phyloP scores from a whole-genome alignment of 1,284 basidiomycete species.

The Tylopilus orsonianus region DNA sequence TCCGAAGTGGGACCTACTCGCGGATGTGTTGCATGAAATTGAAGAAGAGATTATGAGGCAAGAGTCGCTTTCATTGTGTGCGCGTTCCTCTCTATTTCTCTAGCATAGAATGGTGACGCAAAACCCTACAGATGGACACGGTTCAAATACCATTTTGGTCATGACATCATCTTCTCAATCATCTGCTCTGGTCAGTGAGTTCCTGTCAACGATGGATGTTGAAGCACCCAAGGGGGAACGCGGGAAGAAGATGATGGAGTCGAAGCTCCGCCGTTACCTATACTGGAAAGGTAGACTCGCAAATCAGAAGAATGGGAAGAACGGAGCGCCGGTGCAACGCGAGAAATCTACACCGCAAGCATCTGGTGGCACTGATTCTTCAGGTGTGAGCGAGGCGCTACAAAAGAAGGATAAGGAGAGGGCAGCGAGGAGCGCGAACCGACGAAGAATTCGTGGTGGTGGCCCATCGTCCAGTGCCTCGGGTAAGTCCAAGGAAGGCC shows the following conservation, averaged over 20 bases:
- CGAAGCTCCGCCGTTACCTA: conserved; percentile 70
- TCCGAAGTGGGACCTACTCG: conserved; percentile 91
- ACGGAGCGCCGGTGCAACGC: not conserved
- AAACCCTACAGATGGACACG: conserved; percentile 43
- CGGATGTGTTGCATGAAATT: conserved; percentile 87
- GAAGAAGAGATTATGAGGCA: conserved; percentile 82
- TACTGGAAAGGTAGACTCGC: conserved; percentile 75
- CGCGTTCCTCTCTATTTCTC: conserved; percentile 24
- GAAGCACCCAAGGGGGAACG: conserved; percentile 54
- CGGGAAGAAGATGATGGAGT: conserved; percentile 78
- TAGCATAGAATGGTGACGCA: not conserved
- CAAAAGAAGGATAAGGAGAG: conserved; percentile 71
- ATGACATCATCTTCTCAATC: conserved; percentile 87
- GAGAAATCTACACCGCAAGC: conserved; percentile 8
- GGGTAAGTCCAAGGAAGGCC: conserved; percentile 12
- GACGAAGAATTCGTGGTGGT: conserved; percentile 67
- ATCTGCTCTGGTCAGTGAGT: conserved; percentile 75
- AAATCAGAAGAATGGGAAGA: conserved; percentile 18
- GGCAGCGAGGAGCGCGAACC: conserved; percentile 51
- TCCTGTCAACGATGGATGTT: conserved; percentile 66
- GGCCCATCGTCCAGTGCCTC: conserved; percentile 38
- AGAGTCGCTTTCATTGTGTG: conserved; percentile 42
- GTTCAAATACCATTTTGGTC: conserved; percentile 78
- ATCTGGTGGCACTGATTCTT: conserved; percentile 4
- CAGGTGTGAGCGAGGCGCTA: conserved; percentile 62